Conservation (phyloP, 306 rosid genomes). For the Gillenia trifoliata region DNA sequence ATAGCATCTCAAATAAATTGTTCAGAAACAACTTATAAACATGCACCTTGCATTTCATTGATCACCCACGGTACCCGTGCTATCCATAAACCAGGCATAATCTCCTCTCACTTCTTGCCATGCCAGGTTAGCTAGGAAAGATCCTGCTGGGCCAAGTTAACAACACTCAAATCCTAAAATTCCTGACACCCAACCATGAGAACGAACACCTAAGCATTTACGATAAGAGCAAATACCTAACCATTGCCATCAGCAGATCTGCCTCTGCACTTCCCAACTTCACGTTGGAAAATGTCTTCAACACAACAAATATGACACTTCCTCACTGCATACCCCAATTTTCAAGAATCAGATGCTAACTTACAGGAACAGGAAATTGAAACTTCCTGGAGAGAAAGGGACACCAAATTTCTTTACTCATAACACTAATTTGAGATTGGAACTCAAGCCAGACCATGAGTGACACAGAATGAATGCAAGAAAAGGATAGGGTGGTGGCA, state of each 20-base stretch:
- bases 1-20: not conserved
- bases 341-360: not conserved
- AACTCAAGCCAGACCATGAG: not conserved
- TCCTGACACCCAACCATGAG: not conserved
- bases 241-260: not conserved
- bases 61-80: not conserved
- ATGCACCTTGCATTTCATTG: not conserved
- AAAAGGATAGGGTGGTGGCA: not conserved
- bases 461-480: not conserved
- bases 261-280: too few relatives aligned
- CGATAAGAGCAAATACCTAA: too few relatives aligned
- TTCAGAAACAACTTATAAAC: not conserved
- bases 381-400: not conserved
- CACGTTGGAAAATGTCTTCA: not conserved
- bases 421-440: not conserved
- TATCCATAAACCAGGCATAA: not conserved
- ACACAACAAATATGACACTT: constrained; percentile 5
- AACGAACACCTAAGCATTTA: not conserved
- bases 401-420: not conserved
- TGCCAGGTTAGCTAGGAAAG: not conserved
- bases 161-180: not conserved
- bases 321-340: not conserved
- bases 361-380: not conserved
- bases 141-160: not conserved
- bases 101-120: not conserved